phyloP scores from a whole-genome alignment of 768 basidiomycete species.

The Boletus vinaceobasis region DNA sequence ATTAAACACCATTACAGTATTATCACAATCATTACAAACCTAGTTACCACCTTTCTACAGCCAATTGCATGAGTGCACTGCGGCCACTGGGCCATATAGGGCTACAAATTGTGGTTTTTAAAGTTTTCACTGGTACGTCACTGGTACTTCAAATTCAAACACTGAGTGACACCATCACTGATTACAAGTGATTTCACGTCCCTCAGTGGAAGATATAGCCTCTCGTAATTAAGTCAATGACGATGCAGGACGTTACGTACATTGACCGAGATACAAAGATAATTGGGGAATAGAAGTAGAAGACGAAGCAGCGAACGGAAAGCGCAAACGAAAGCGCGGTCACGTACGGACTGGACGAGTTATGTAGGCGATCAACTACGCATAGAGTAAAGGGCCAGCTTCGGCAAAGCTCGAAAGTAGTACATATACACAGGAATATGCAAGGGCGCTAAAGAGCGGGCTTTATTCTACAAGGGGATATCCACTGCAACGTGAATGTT shows the following conservation, averaged over 20 bases:
- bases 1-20: too few species aligned
- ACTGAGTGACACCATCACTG: too few species aligned
- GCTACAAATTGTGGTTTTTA: too few species aligned
- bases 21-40: too few species aligned
- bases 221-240: neutral
- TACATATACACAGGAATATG: slow-evolving; percentile 34
- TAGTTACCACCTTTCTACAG: too few species aligned
- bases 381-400: slow-evolving; percentile 19
- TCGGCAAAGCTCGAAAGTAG: slow-evolving; percentile 3
- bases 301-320: slow-evolving; percentile 6
- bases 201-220: neutral
- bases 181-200: too few species aligned
- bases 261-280: neutral
- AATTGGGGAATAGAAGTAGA: neutral
- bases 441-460: slow-evolving; percentile 8
- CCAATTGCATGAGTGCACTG: too few species aligned
- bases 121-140: too few species aligned
- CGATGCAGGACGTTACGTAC: neutral
- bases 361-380: slow-evolving; percentile 16
- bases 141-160: too few species aligned
- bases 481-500: slow-evolving; percentile 12
- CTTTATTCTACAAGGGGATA: slow-evolving; percentile 25
- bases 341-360: slow-evolving; percentile 6
- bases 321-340: slow-evolving; percentile 9
- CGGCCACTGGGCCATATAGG: too few species aligned